Percentiles rank a stretch among this genome's conserved stretches.
phyloP scores from a whole-genome alignment of 2,329 filamentous ascomycete species.

The Monosporascus sp. region DNA sequence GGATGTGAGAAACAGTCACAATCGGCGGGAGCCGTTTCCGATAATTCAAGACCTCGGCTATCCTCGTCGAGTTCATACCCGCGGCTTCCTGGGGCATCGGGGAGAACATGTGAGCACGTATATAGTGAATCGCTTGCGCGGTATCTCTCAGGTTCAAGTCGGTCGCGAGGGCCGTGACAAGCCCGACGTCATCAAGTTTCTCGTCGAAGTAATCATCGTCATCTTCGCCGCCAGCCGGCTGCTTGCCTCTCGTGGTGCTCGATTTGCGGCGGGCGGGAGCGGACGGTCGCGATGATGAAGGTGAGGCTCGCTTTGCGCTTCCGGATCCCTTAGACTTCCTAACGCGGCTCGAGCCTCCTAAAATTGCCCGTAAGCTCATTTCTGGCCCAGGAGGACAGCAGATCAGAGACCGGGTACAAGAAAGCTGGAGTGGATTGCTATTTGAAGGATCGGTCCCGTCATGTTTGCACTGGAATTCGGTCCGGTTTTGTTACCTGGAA shows the following conservation, averaged over 20 bases:
- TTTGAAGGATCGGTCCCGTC: not conserved
- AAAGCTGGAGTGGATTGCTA: no score
- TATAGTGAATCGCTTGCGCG: slow-evolving; percentile 59
- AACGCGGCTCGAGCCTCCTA: slow-evolving; percentile 28
- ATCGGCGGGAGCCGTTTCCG: slow-evolving; percentile 56
- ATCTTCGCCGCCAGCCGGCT: slow-evolving; percentile 18
- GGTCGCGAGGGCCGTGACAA: slow-evolving; percentile 48
- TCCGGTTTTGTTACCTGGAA: not conserved
- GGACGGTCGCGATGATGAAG: slow-evolving; percentile 11
- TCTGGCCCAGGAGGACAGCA: slow-evolving; percentile 16
- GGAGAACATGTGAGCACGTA: slow-evolving; percentile 58
- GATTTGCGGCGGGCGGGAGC: slow-evolving; percentile 19
- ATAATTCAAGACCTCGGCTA: slow-evolving; percentile 59
- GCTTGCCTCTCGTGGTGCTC: slow-evolving; percentile 7
- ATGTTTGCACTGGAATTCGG: not conserved
- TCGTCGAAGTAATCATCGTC: slow-evolving; percentile 32
- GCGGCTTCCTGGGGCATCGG: slow-evolving; percentile 50
- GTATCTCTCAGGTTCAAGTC: slow-evolving; percentile 56
- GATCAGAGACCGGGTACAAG: not conserved
- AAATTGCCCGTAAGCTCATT: slow-evolving; percentile 27
- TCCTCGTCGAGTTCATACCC: slow-evolving; percentile 60
- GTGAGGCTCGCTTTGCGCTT: slow-evolving; percentile 15
- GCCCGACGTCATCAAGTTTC: slow-evolving; percentile 56
- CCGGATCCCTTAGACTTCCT: slow-evolving; percentile 22
- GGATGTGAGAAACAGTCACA: slow-evolving; percentile 61